A percentile compares a stretch with the other conserved stretches of the same genome.
phyloP scores from a whole-genome alignment of 495 filamentous ascomycete genomes.

The Delitschia confertaspora region DNA sequence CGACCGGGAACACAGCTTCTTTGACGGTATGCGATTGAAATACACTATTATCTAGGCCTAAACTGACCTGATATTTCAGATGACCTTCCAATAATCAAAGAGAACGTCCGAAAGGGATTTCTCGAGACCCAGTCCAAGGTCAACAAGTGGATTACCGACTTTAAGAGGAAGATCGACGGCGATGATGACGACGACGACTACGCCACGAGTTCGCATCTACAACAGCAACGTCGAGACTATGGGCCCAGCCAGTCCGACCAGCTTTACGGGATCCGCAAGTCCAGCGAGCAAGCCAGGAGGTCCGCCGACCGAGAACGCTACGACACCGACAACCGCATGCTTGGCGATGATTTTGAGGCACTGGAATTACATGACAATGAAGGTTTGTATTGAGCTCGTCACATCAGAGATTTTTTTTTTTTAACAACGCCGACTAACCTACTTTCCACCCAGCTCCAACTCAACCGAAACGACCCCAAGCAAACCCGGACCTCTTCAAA shows the following conservation, averaged over 20 bases:
- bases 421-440: neutral
- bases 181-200: conserved; percentile 55
- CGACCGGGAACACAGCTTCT: conserved; percentile 71
- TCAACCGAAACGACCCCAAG: conserved; percentile 49
- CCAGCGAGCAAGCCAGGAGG: conserved; percentile 51
- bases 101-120: conserved; percentile 92
- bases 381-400: conserved; percentile 39
- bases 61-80: conserved; percentile 41
- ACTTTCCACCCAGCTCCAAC: conserved; percentile 21
- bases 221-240: conserved; percentile 36
- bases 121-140: conserved; percentile 87
- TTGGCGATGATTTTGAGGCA: conserved; percentile 84
- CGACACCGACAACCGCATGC: conserved; percentile 86
- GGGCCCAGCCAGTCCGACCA: conserved; percentile 36
- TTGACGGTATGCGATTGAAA: conserved; percentile 56
- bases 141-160: conserved; percentile 79
- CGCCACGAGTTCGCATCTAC: conserved; percentile 36
- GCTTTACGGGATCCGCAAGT: conserved; percentile 46
- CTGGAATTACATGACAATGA: conserved; percentile 74
- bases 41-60: neutral
- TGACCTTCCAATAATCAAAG: conserved; percentile 85
- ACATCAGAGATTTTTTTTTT: too few relatives aligned
- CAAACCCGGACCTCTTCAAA: conserved; percentile 75
- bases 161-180: conserved; percentile 88
- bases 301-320: conserved; percentile 83